Conservation (phyloP, 2,329 filamentous ascomycete genomes). For the Trichoderma atrobrunneum region DNA sequence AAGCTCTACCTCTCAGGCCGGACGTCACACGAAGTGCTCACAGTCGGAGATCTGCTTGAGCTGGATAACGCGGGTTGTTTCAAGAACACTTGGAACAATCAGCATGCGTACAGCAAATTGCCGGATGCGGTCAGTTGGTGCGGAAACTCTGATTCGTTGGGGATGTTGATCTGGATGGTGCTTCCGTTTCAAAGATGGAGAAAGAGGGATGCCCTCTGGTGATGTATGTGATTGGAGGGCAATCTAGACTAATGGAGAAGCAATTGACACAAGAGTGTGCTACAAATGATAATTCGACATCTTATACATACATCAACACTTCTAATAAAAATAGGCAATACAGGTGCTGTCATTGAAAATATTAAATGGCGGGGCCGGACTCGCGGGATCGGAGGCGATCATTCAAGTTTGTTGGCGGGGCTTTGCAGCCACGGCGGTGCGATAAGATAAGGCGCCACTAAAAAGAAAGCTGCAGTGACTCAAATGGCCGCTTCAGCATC, state of each 20-base stretch:
- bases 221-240: background rate
- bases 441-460: constrained; percentile 8
- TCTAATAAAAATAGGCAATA: too few species aligned
- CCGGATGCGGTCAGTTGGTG: constrained; percentile 10
- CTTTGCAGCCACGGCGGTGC: background rate
- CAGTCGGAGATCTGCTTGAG: background rate
- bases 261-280: too few species aligned
- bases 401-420: background rate
- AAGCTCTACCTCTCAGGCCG: background rate
- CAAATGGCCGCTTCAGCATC: constrained; percentile 8
- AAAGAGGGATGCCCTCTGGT: constrained; percentile 1
- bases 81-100: background rate
- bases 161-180: constrained; percentile 5
- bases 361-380: too few species aligned
- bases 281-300: background rate
- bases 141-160: constrained; percentile 2
- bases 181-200: constrained; percentile 3
- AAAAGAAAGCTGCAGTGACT: constrained; percentile 4
- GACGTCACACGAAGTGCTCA: background rate
- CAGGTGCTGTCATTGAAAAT: too few species aligned
- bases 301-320: too few species aligned
- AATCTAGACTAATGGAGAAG: background rate
- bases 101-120: background rate
- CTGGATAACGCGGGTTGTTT: background rate
- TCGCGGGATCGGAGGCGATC: background rate